These are phyloP conservation scores for Rhizophora apiculata DNA, from an alignment of 345 rosid genomes.

Conservation along the genomic window DNA sequence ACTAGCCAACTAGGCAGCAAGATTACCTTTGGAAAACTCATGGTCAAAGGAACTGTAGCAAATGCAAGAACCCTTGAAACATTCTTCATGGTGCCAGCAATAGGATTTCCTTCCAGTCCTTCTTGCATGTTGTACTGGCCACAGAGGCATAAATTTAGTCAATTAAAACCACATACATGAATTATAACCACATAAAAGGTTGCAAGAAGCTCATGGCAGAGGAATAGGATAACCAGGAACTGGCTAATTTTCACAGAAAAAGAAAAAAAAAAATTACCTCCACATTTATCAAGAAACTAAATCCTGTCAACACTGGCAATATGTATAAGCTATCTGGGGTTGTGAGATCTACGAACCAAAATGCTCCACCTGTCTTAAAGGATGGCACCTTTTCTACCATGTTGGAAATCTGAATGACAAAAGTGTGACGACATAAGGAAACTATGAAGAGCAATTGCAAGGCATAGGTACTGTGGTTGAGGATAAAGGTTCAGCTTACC, in stretches of 20 bases:
- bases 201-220: background rate
- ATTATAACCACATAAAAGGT: background rate
- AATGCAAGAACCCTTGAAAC: constrained; percentile 57
- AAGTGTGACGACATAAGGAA: constrained; percentile 6
- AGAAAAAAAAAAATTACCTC: constrained; percentile 48
- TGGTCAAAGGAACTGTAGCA: constrained; percentile 68
- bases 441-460: background rate
- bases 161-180: background rate
- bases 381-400: constrained; percentile 93
- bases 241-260: background rate
- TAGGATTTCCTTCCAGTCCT: constrained; percentile 85
- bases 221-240: constrained; percentile 5
- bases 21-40: constrained; percentile 69
- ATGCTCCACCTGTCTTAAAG: constrained; percentile 75
- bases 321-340: constrained; percentile 67
- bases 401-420: constrained; percentile 46
- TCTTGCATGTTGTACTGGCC: constrained; percentile 73
- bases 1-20: background rate
- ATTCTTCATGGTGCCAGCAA: constrained; percentile 51
- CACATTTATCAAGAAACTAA: constrained; percentile 66
- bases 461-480: background rate
- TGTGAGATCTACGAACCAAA: constrained; percentile 76
- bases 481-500: constrained; percentile 42
- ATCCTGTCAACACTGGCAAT: constrained; percentile 63
- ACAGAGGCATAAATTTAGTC: constrained; percentile 6